Conservation (phyloP, 768 basidiomycete genomes). For the Mycena maculata region DNA sequence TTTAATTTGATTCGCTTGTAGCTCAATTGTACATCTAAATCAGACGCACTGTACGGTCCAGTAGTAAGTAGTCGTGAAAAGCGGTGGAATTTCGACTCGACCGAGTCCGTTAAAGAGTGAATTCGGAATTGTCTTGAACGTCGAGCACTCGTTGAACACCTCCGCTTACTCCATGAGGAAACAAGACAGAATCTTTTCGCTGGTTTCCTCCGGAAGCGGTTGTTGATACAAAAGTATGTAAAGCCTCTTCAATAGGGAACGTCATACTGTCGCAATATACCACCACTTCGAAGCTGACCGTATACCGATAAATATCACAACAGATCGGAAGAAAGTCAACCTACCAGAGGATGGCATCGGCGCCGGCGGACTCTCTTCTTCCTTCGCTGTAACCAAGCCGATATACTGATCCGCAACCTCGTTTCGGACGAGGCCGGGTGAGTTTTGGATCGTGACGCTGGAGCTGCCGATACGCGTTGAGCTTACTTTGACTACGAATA, state of each 20-base stretch:
- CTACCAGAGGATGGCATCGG: slow-evolving; percentile 8
- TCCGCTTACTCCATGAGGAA: too few relatives aligned
- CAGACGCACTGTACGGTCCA: too few relatives aligned
- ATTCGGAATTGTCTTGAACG: too few relatives aligned
- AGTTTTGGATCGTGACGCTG: slow-evolving; percentile 65
- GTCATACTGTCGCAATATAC: slow-evolving; percentile 10
- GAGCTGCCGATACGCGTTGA: slow-evolving; percentile 51
- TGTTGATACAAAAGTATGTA: too few relatives aligned
- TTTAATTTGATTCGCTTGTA: too few relatives aligned
- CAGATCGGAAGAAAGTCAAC: background rate
- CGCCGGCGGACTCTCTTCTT: background rate
- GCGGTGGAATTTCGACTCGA: too few relatives aligned
- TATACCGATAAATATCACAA: background rate
- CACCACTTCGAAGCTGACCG: slow-evolving; percentile 24
- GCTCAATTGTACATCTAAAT: background rate
- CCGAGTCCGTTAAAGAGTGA: too few relatives aligned
- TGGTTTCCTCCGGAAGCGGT: too few relatives aligned
- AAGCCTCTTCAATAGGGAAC: too few relatives aligned
- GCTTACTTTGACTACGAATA: background rate
- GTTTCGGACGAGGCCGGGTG: slow-evolving; percentile 58
- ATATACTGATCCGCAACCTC: slow-evolving; percentile 46
- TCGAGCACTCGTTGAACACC: too few relatives aligned
- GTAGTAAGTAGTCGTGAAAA: background rate
- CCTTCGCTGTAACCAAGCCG: background rate
- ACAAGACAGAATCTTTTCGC: too few relatives aligned